Evolutionary conservation across 2,329 filamentous ascomycete species (phyloP).

Genomic region (Trichoderma koningii): DNA sequence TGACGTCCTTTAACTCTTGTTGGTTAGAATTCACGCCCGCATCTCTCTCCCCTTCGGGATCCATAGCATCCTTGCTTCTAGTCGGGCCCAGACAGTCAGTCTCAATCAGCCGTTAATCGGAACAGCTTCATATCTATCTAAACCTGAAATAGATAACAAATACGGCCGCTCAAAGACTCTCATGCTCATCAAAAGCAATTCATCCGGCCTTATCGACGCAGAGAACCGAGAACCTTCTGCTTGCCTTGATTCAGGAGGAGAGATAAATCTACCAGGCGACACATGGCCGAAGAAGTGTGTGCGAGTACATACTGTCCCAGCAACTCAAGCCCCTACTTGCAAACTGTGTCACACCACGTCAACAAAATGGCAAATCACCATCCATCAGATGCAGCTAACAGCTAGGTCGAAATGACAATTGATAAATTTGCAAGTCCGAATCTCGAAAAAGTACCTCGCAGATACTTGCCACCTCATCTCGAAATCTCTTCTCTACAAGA

Average conservation of each 20-base stretch:
- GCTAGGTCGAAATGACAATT: neutral
- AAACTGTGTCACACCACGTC: neutral
- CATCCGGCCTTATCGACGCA: too few relatives aligned
- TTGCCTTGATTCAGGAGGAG: too few relatives aligned
- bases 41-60: neutral
- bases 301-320: neutral
- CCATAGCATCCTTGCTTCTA: neutral
- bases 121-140: neutral
- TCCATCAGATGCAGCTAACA: constrained; percentile 2
- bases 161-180: neutral
- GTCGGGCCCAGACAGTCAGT: neutral
- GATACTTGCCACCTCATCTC: neutral
- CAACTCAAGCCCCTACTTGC: neutral
- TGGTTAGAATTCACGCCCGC: constrained; percentile 7
- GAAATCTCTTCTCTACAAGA: neutral
- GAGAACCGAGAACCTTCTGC: too few relatives aligned
- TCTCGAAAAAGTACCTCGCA: neutral
- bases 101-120: neutral
- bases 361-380: neutral
- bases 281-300: too few relatives aligned
- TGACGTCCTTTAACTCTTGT: neutral
- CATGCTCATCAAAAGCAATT: too few relatives aligned
- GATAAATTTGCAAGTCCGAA: neutral
- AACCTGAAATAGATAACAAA: neutral
- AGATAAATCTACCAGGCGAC: too few relatives aligned